Percentiles rank a stretch among this genome's conserved stretches.
Conservation (phyloP, 1,284 basidiomycete species). For the Cryptococcus hybrid region DNA sequence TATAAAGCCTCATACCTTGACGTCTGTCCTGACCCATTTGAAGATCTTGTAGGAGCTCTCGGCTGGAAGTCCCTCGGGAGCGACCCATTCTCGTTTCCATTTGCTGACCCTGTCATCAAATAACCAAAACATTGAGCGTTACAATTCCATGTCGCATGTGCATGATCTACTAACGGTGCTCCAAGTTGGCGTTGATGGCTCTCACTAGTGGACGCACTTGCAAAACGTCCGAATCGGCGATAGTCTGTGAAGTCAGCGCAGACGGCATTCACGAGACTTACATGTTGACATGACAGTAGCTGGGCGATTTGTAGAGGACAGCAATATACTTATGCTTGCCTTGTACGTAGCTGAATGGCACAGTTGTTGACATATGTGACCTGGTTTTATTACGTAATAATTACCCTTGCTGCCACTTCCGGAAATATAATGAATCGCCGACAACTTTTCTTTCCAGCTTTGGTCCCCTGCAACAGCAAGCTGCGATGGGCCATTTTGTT, state of each 20-base stretch:
- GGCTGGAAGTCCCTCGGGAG: conserved; percentile 30
- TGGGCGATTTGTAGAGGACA: too few relatives aligned
- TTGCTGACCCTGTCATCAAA: conserved; percentile 31
- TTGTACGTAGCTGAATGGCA: too few relatives aligned
- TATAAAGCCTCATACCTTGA: background rate
- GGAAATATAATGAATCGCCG: too few relatives aligned
- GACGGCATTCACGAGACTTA: background rate
- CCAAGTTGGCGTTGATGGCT: conserved; percentile 37
- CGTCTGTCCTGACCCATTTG: conserved; percentile 2
- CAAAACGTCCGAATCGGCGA: conserved; percentile 25
- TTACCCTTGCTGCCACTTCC: too few relatives aligned
- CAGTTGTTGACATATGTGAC: too few relatives aligned
- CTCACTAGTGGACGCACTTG: conserved; percentile 25
- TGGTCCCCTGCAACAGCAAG: too few relatives aligned
- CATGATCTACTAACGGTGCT: conserved; percentile 23
- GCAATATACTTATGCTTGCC: too few relatives aligned
- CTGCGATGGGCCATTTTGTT: too few relatives aligned
- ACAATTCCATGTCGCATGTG: background rate
- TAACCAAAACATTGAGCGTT: background rate
- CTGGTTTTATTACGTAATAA: too few relatives aligned
- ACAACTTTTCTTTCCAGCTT: too few relatives aligned
- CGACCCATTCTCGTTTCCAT: conserved; percentile 35
- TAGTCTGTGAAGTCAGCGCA: background rate
- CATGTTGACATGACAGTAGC: background rate
- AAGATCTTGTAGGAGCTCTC: conserved; percentile 32